Evolutionary conservation across 345 rosid genomes (phyloP).

Genomic region (Eucalyptus pauciflora): DNA sequence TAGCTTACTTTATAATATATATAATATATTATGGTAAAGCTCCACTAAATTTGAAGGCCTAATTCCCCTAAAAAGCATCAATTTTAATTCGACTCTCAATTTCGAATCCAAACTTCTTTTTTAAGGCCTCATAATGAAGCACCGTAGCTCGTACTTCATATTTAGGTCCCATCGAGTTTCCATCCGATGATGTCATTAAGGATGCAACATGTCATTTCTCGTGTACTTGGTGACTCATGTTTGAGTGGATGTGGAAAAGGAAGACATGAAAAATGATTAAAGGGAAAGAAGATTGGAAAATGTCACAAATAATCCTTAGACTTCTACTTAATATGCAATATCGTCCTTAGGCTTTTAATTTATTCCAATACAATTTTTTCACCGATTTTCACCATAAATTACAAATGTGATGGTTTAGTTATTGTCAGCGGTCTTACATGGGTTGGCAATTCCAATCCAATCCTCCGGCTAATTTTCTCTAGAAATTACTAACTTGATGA

Average conservation of each 20-base stretch:
- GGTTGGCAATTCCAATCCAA: no score
- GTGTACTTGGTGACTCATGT: neutral
- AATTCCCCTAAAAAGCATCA: neutral
- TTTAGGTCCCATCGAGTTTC: neutral
- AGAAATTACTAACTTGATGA: no score
- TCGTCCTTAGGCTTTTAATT: no score
- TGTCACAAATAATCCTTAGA: no score
- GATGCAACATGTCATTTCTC: neutral
- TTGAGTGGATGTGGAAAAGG: neutral
- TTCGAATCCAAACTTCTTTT: neutral
- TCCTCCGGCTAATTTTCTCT: no score
- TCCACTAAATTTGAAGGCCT: neutral
- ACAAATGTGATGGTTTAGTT: no score
- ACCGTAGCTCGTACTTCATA: neutral
- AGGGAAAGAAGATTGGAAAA: neutral
- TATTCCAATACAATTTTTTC: neutral
- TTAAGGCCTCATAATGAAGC: neutral
- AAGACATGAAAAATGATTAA: neutral
- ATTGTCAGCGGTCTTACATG: no score
- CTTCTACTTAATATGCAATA: no score
- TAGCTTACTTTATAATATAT: neutral
- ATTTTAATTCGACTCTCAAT: neutral
- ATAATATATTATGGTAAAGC: no score
- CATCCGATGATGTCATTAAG: neutral
- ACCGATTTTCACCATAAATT: accelerated